phyloP scores from a whole-genome alignment of 345 rosid genomes.

The Streptanthus diversifolius region DNA sequence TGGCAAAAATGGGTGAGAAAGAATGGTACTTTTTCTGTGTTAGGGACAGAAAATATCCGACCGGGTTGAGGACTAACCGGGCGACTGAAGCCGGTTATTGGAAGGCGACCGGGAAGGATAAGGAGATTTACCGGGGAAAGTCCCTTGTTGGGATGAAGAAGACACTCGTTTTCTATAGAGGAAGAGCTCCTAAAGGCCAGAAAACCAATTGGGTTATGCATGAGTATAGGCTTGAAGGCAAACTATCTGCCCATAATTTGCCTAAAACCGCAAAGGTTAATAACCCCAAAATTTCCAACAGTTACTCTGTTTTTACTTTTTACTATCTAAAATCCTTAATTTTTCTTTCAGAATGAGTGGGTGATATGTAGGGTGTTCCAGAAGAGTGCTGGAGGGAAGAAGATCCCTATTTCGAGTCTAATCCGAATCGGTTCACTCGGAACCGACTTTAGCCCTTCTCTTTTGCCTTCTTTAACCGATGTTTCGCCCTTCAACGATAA shows the following conservation, averaged over 20 bases:
- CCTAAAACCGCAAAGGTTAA: conserved; percentile 82
- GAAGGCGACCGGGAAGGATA: conserved; percentile 98
- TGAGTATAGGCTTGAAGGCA: conserved; percentile 77
- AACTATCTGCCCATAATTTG: conserved; percentile 59
- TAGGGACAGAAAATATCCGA: conserved; percentile 89
- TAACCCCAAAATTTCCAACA: background rate
- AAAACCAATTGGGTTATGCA: conserved; percentile 94
- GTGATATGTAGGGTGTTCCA: conserved; percentile 88
- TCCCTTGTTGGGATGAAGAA: conserved; percentile 92
- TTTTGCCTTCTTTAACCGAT: conserved; percentile 68
- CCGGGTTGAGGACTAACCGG: conserved; percentile 80
- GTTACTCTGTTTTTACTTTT: background rate
- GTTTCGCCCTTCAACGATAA: conserved; percentile 45
- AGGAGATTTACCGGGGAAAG: conserved; percentile 68
- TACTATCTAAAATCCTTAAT: background rate
- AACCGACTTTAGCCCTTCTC: conserved; percentile 45
- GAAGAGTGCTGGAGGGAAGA: conserved; percentile 71
- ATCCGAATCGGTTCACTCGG: conserved; percentile 41
- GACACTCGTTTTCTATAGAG: conserved; percentile 84
- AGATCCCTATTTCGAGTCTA: conserved; percentile 58
- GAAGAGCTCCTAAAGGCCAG: conserved; percentile 90
- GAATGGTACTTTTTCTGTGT: conserved; percentile 96
- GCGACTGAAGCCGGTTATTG: conserved; percentile 92
- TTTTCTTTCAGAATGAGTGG: conserved; percentile 70
- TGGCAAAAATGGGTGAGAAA: conserved; percentile 97